These are phyloP conservation scores for Schizophyllum amplum DNA, from an alignment of 1,284 basidiomycete species.

Conservation along the genomic window DNA sequence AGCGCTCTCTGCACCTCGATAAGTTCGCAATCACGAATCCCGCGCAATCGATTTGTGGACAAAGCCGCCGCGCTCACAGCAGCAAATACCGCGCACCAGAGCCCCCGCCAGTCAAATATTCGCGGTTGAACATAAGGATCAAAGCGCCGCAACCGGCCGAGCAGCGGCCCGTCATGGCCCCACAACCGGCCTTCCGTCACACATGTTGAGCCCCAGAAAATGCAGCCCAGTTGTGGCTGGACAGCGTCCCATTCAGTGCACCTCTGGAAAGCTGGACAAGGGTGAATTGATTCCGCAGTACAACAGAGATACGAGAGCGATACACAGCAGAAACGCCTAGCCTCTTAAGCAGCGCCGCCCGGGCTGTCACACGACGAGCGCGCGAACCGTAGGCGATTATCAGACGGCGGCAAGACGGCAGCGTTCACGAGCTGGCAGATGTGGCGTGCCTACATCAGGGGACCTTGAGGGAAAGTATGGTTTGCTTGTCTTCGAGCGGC, in stretches of 20 bases:
- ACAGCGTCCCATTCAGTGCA: not conserved
- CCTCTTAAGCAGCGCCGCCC: not conserved
- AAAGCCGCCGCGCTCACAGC: not conserved
- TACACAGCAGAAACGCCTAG: not conserved
- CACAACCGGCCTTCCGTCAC: too few relatives aligned
- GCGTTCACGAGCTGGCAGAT: not conserved
- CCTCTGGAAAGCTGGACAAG: not conserved
- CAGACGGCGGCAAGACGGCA: not conserved
- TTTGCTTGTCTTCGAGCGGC: not conserved
- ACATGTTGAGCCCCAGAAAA: not conserved
- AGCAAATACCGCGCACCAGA: not conserved
- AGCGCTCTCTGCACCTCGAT: not conserved
- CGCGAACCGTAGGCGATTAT: not conserved
- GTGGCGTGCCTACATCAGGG: not conserved
- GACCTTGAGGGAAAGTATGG: not conserved
- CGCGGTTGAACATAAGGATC: not conserved
- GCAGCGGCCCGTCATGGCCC: not conserved
- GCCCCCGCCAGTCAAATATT: not conserved
- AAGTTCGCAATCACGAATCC: not conserved
- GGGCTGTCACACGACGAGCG: not conserved
- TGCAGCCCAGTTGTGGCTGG: not conserved
- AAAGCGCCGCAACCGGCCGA: not conserved
- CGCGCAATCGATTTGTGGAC: not conserved
- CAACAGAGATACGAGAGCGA: not conserved
- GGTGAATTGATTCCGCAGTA: not conserved